These are phyloP conservation scores for Westerdykella ornata DNA, from an alignment of 2,329 filamentous ascomycete species.

Conservation along the genomic window DNA sequence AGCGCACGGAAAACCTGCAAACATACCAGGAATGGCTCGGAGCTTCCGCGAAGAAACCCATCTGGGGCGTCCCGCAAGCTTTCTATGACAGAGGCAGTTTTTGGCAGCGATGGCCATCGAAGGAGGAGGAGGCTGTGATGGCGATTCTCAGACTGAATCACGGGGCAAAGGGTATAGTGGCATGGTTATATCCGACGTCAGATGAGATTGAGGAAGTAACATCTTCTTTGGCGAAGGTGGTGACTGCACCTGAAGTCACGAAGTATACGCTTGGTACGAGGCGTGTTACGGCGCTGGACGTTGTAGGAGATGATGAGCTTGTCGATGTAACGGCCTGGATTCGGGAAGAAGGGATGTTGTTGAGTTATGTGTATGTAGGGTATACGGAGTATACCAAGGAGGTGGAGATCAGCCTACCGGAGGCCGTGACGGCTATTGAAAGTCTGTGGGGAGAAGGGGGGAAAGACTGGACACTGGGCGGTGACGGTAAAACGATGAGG, in stretches of 20 bases:
- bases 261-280: slow-evolving; percentile 36
- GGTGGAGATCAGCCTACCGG: slow-evolving; percentile 12
- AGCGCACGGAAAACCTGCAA: slow-evolving; percentile 39
- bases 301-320: slow-evolving; percentile 4
- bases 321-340: slow-evolving; percentile 43
- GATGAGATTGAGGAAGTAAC: slow-evolving; percentile 31
- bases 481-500: slow-evolving; percentile 2
- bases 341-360: slow-evolving; percentile 29
- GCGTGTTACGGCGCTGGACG: slow-evolving; percentile 14
- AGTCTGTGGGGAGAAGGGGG: slow-evolving; percentile 11
- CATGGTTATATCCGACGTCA: slow-evolving; percentile 45
- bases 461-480: slow-evolving; percentile 6
- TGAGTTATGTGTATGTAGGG: slow-evolving; percentile 37
- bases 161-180: slow-evolving; percentile 45
- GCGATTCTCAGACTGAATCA: slow-evolving; percentile 45
- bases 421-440: not conserved
- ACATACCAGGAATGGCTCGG: slow-evolving; percentile 39
- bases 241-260: slow-evolving; percentile 31
- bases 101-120: slow-evolving; percentile 44
- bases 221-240: slow-evolving; percentile 36
- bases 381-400: slow-evolving; percentile 15
- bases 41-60: slow-evolving; percentile 33
- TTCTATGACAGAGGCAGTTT: slow-evolving; percentile 44
- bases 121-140: slow-evolving; percentile 44
- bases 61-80: slow-evolving; percentile 48